Evolutionary conservation across 225 moss, liverwort and hornwort genomes (phyloP).

Genomic region (Rhytidiadelphus loreus): DNA sequence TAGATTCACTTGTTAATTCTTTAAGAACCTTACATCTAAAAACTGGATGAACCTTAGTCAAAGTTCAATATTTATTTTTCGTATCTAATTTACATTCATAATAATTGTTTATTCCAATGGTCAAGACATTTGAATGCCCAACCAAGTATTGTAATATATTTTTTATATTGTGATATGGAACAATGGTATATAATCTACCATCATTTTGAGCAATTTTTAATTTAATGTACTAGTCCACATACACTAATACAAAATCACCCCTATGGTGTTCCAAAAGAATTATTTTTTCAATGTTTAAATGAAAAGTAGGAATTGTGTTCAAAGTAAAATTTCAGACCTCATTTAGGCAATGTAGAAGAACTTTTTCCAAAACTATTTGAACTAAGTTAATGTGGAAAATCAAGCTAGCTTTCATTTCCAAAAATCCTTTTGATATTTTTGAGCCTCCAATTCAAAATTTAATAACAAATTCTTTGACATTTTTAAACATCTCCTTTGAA

Average conservation of each 20-base stretch:
- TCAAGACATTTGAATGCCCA: neutral
- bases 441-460: no score
- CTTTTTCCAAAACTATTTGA: no score
- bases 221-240: neutral
- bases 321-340: no score
- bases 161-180: neutral
- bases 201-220: neutral
- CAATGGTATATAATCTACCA: neutral
- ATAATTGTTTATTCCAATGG: neutral
- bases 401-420: no score
- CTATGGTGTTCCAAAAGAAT: fast-evolving
- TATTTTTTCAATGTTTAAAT: neutral
- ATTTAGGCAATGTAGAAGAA: no score
- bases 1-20: neutral
- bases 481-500: no score
- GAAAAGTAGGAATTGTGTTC: no score
- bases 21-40: neutral
- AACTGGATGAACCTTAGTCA: neutral
- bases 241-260: neutral
- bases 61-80: no score
- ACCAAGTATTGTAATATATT: neutral
- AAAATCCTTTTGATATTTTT: no score
- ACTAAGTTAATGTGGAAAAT: no score
- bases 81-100: neutral
- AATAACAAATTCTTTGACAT: no score